Evolutionary conservation across 108 stramenopile genomes (phyloP).

Genomic region (Skeletonema grethae): DNA sequence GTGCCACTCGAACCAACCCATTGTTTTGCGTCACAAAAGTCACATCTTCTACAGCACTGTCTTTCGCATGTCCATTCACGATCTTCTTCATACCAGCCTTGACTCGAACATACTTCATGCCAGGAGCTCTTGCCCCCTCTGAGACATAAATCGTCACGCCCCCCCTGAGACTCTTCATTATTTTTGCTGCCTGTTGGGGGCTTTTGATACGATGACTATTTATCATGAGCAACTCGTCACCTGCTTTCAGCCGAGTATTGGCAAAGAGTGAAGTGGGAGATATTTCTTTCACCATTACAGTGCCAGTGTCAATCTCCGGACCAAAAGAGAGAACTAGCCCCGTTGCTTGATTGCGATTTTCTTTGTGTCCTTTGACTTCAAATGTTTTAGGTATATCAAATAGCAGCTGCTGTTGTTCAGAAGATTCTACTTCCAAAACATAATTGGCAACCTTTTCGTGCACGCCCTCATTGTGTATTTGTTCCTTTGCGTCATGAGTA

Average conservation of each 20-base stretch:
- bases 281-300: conserved; percentile 18
- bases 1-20: conserved; percentile 17
- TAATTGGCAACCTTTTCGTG: conserved; percentile 3
- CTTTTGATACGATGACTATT: conserved; percentile 31
- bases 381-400: conserved; percentile 12
- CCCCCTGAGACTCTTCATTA: conserved; percentile 20
- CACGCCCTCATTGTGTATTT: not conserved
- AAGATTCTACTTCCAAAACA: not conserved
- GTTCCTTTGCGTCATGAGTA: not conserved
- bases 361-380: conserved; percentile 16
- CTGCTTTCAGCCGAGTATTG: conserved; percentile 8
- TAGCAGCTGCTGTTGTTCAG: not conserved
- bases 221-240: conserved; percentile 24
- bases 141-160: conserved; percentile 16
- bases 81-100: not conserved
- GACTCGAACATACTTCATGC: conserved; percentile 20
- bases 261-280: conserved; percentile 29
- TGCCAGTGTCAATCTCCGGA: not conserved
- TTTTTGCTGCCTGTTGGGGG: conserved; percentile 25
- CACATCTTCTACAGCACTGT: not conserved
- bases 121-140: conserved; percentile 21
- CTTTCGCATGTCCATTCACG: not conserved
- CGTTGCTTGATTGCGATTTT: conserved; percentile 19
- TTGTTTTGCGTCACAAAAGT: conserved; percentile 3
- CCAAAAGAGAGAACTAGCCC: conserved; percentile 20